Conservation (phyloP, 306 rosid species). For the barrel medic (Medicago truncatula) region MtrunA17r5.0-ANR NC_053049.1:37447501-37448000, state of each 20-base stretch:
- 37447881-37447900: too few relatives aligned
- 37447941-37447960: too few relatives aligned
- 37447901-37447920: background rate
- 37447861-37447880: background rate
- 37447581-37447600: too few relatives aligned
- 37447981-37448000: too few relatives aligned
- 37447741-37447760: background rate
- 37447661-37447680: background rate
- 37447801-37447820: slow-evolving; percentile 21
- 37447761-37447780: background rate
- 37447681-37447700: background rate
- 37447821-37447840: background rate
- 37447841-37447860: background rate
- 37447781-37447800: background rate
- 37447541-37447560: too few relatives aligned
- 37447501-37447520: too few relatives aligned
- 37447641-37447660: background rate
- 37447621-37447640: background rate
- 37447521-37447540: too few relatives aligned
- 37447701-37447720: background rate
- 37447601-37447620: too few relatives aligned
- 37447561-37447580: too few relatives aligned
- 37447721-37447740: background rate
- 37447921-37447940: too few relatives aligned
- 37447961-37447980: too few relatives aligned